A percentile compares a stretch with the other conserved stretches of the same genome.
phyloP scores from a whole-genome alignment of 2,329 filamentous ascomycete species.

The Mollisiaceae sp. region DNA sequence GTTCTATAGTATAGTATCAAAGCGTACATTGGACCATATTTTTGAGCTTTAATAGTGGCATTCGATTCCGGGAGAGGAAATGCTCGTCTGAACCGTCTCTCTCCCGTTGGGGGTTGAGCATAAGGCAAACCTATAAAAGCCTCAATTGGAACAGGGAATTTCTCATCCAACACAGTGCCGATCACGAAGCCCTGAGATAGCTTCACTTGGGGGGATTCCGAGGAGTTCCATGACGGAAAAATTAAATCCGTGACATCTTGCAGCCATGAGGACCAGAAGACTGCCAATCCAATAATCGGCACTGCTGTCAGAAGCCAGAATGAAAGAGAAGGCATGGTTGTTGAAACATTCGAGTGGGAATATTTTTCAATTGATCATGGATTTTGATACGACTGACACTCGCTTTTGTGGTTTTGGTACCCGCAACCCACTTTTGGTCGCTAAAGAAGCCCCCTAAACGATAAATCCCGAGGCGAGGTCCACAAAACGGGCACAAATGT shows the following conservation, averaged over 20 bases:
- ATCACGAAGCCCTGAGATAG: conserved; percentile 41
- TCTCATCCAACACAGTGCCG: conserved; percentile 37
- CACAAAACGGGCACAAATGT: neutral
- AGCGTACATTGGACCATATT: conserved; percentile 44
- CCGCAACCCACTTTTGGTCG: conserved; percentile 8
- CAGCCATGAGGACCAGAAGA: conserved; percentile 17
- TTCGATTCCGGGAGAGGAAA: conserved; percentile 37
- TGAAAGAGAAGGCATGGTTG: conserved; percentile 17
- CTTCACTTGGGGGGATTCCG: conserved; percentile 23
- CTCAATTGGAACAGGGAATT: conserved; percentile 43
- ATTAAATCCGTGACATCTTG: neutral
- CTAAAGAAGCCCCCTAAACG: neutral
- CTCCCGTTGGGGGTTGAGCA: conserved; percentile 50
- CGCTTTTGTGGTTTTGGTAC: conserved; percentile 2
- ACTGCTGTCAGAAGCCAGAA: conserved; percentile 17
- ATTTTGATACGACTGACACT: neutral
- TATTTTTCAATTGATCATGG: neutral
- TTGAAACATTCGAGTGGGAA: neutral
- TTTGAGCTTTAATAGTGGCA: conserved; percentile 41
- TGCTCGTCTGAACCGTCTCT: conserved; percentile 49
- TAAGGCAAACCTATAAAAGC: conserved; percentile 55
- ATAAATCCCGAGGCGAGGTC: neutral
- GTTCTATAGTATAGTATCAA: neutral
- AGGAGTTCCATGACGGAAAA: neutral
- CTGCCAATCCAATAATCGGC: conserved; percentile 22